These are phyloP conservation scores for Xanthoparmelia taractica DNA, from an alignment of 495 filamentous ascomycete species.

Conservation along the genomic window DNA sequence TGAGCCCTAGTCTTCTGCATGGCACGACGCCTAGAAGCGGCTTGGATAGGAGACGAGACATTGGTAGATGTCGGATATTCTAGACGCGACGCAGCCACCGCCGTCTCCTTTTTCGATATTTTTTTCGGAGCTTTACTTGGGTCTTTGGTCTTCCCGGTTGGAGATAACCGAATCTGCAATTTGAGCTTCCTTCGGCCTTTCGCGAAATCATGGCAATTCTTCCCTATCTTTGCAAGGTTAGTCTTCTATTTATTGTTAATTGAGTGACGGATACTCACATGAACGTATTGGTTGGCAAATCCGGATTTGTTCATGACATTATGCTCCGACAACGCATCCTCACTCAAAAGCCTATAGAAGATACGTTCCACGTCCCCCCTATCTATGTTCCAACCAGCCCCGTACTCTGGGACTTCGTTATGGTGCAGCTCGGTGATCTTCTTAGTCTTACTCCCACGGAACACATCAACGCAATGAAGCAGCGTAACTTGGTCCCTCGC, in stretches of 20 bases:
- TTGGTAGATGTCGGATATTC: slow-evolving; percentile 64
- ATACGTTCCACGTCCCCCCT: slow-evolving; percentile 56
- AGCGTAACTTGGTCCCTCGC: slow-evolving; percentile 48
- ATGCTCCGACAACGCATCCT: slow-evolving; percentile 52
- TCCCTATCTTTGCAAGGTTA: slow-evolving; percentile 39
- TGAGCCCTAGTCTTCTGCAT: slow-evolving; percentile 33
- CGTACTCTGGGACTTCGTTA: slow-evolving; percentile 44
- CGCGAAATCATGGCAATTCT: slow-evolving; percentile 45
- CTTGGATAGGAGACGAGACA: slow-evolving; percentile 72
- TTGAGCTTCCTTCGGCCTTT: slow-evolving; percentile 45
- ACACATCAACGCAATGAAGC: slow-evolving; percentile 50
- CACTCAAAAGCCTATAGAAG: slow-evolving; percentile 53
- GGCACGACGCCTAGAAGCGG: slow-evolving; percentile 40
- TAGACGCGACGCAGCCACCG: slow-evolving; percentile 28
- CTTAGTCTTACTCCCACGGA: slow-evolving; percentile 47
- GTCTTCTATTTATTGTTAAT: background rate
- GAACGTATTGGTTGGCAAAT: slow-evolving; percentile 55
- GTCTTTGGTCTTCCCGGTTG: slow-evolving; percentile 36
- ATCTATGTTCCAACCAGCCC: slow-evolving; percentile 48
- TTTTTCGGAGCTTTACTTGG: slow-evolving; percentile 17
- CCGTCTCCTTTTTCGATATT: slow-evolving; percentile 30
- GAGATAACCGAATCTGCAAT: slow-evolving; percentile 52
- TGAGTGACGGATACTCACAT: slow-evolving; percentile 33
- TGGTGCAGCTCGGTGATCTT: slow-evolving; percentile 45
- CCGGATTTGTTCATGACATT: slow-evolving; percentile 53